Evolutionary conservation across 2,329 filamentous ascomycete genomes (phyloP), one percentile per base, ranked within the genome.

Genomic region (Ustulina deusta): DNA sequence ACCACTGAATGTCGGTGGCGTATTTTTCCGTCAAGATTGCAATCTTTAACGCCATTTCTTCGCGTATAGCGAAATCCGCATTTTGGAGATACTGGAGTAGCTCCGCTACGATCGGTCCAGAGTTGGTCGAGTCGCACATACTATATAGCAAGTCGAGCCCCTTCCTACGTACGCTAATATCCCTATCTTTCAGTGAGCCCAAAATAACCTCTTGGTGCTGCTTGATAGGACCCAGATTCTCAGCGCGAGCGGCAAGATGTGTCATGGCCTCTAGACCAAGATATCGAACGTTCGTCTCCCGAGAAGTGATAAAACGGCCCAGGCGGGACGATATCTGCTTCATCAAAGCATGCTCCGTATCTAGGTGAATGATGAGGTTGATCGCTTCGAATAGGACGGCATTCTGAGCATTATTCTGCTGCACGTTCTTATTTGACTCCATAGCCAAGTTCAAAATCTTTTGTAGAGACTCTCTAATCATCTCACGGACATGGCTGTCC

Each of bases 41-140:
- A 80, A 99, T 97, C 83, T 99, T 99, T 70, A 99, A 85, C 3
- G 98, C 96, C 96, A 99, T 99, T 80, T 99, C 96, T 82, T 99
- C 97, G 71, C 97, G 90, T 75, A 99, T 97, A 5, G 95, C 95
- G 79, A 97, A 99, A 80, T 99, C 96, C 55, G 96, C 96, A 63
- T 93, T 97, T 77, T 97, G 95, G 9, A 99, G 87, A 79, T 97
- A 98, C 73, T 95, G 93, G 61, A 99, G 83, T 58, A 99, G 89
- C 82, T 99, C 96, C 68, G 92, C 91, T 44, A 99, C 96, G 72
- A 99, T 97, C 10, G 93, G 90, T 71, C 93, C 92, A 7, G 96
- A 94, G 80, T 99, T 99, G n/a, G 91, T 91, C 38, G 92, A 89
- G 80, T 99, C 96, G 79, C 97, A 99, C 96, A 99, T 99, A 88